phyloP scores from a whole-genome alignment of 306 rosid species.

The Malus sylvestris region DNA sequence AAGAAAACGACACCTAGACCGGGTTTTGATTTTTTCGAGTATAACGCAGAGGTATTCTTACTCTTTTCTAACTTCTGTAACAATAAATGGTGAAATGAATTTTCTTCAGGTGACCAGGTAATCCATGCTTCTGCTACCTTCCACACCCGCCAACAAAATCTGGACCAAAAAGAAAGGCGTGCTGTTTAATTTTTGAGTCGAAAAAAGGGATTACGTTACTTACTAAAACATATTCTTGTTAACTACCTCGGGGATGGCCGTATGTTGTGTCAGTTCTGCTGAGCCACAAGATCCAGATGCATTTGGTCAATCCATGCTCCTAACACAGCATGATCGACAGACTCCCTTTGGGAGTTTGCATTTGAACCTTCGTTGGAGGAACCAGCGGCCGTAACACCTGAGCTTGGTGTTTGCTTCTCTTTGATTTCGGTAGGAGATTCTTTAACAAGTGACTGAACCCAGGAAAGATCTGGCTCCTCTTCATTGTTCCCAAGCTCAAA shows the following conservation, averaged over 20 bases:
- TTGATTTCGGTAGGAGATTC: constrained; percentile 79
- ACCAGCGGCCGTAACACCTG: constrained; percentile 31
- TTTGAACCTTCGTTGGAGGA: constrained; percentile 40
- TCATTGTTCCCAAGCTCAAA: constrained; percentile 83
- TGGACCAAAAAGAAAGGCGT: constrained; percentile 19
- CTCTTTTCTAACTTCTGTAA: constrained; percentile 21
- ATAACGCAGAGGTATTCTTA: constrained; percentile 31
- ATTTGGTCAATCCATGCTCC: constrained; percentile 63
- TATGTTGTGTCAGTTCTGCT: constrained; percentile 40
- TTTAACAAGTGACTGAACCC: constrained; percentile 95
- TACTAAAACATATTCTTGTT: constrained; percentile 32
- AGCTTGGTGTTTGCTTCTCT: constrained; percentile 38
- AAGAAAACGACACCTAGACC: constrained; percentile 31
- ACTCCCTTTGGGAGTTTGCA: constrained; percentile 39
- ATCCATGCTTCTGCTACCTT: constrained; percentile 18
- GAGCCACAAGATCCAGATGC: constrained; percentile 70
- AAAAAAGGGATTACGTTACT: constrained; percentile 25
- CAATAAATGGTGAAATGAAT: constrained; percentile 35
- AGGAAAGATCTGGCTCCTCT: constrained; percentile 90
- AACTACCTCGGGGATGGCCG: constrained; percentile 32
- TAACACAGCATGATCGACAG: constrained; percentile 47
- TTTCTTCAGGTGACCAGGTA: constrained; percentile 17
- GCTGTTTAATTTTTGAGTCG: constrained; percentile 8
- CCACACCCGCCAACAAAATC: constrained; percentile 33
- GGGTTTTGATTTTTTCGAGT: constrained; percentile 20